Conservation (phyloP, 1,139 yeast species). For the Protomyces macrosporus region DNA sequence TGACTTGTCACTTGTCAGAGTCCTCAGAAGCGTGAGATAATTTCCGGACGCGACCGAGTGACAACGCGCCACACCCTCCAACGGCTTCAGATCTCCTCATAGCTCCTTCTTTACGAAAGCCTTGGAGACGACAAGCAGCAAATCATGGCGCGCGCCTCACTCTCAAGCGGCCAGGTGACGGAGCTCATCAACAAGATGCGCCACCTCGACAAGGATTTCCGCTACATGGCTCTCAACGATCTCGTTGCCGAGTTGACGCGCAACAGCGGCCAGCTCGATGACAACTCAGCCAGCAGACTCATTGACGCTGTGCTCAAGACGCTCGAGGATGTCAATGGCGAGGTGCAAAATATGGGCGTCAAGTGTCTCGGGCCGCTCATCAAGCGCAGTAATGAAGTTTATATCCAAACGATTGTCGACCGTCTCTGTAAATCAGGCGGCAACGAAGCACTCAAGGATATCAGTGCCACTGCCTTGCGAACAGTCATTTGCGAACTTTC, state of each 20-base stretch:
- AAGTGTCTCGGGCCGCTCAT: slow-evolving; percentile 47
- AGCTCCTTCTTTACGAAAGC: too few relatives aligned
- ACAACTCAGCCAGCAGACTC: slow-evolving; percentile 40
- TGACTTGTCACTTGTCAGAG: too few relatives aligned
- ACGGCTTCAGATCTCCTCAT: too few relatives aligned
- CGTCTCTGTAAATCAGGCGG: slow-evolving; percentile 28
- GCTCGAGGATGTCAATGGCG: slow-evolving; percentile 61
- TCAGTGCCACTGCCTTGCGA: slow-evolving; percentile 66
- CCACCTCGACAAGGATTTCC: slow-evolving; percentile 66
- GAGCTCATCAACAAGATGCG: neutral
- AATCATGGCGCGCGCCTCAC: neutral
- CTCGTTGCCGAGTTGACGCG: slow-evolving; percentile 48
- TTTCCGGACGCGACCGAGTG: too few relatives aligned
- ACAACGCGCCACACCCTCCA: too few relatives aligned
- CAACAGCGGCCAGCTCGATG: slow-evolving; percentile 36
- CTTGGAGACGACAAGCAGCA: neutral
- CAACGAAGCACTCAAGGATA: slow-evolving; percentile 43
- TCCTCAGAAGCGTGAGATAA: too few relatives aligned
- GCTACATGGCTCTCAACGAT: slow-evolving; percentile 84
- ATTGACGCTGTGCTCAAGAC: slow-evolving; percentile 50
- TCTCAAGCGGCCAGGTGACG: neutral
- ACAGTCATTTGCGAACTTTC: slow-evolving; percentile 44
- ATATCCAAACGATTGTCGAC: slow-evolving; percentile 32
- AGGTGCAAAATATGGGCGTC: slow-evolving; percentile 74
- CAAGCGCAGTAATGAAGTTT: slow-evolving; percentile 32